These are phyloP conservation scores for Spiromastix sp. DNA, from an alignment of 2,329 filamentous ascomycete species.

Conservation along the genomic window DNA sequence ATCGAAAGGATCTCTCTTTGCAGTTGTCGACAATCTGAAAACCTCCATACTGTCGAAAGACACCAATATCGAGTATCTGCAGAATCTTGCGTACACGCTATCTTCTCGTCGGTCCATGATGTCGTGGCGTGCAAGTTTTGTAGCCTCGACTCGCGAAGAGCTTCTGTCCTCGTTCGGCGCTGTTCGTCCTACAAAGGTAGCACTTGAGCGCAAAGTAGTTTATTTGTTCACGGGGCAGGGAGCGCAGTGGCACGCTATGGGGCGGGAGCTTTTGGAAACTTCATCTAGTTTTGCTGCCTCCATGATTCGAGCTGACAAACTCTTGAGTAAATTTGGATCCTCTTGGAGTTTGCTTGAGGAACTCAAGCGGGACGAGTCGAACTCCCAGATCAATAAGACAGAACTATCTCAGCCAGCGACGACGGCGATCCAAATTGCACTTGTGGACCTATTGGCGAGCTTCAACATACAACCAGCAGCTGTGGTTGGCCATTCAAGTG, in stretches of 20 bases:
- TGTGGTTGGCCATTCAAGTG: slow-evolving; percentile 1
- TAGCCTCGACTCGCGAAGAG: neutral
- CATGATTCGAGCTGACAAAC: neutral
- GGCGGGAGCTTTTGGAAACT: slow-evolving; percentile 4
- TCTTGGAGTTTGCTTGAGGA: slow-evolving; percentile 1
- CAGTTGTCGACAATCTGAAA: neutral
- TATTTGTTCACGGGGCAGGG: slow-evolving; percentile 11
- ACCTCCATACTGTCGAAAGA: neutral
- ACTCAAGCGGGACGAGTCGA: neutral
- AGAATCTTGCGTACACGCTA: slow-evolving; percentile 2
- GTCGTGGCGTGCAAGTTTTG: neutral
- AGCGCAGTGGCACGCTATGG: slow-evolving; percentile 11
- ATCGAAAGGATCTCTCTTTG: neutral
- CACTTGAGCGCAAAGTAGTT: slow-evolving; percentile 29
- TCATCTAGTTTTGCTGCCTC: neutral
- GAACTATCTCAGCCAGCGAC: slow-evolving; percentile 3
- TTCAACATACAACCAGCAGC: neutral
- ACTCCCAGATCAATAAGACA: neutral
- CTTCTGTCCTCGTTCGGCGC: neutral
- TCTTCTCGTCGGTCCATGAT: slow-evolving; percentile 1
- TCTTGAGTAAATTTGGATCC: slow-evolving; percentile 3
- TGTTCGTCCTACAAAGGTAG: neutral
- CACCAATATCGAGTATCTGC: neutral
- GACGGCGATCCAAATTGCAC: slow-evolving; percentile 2
- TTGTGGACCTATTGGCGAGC: slow-evolving; percentile 1